Percentiles rank a stretch among this genome's conserved stretches.
phyloP scores from a whole-genome alignment of 768 basidiomycete genomes.

The Boletus reticulatus region DNA sequence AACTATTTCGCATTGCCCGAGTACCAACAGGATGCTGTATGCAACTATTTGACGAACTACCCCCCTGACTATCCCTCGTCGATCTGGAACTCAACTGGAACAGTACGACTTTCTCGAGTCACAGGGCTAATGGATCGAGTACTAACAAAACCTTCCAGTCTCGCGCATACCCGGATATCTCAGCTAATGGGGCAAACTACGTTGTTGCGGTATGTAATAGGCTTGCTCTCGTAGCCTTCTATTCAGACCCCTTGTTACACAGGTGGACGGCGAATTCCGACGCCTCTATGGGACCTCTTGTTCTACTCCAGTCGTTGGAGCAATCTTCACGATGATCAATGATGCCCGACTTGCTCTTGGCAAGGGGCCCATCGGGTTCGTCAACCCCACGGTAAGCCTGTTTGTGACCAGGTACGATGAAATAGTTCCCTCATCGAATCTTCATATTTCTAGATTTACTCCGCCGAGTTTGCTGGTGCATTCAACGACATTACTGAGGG shows the following conservation, averaged over 20 bases:
- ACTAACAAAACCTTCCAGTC: conserved; percentile 25
- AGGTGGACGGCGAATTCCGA: conserved; percentile 26
- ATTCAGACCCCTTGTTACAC: neutral
- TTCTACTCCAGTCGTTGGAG: conserved; percentile 30
- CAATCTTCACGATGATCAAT: conserved; percentile 39
- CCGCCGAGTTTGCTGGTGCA: neutral
- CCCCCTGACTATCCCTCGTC: conserved; percentile 22
- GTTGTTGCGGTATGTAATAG: conserved; percentile 17
- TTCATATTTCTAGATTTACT: conserved; percentile 3
- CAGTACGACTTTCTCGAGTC: conserved; percentile 1
- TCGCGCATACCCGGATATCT: conserved; percentile 37
- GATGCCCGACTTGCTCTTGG: conserved; percentile 34
- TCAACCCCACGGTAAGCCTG: conserved; percentile 5
- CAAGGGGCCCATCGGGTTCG: conserved; percentile 29
- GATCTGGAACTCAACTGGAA: conserved; percentile 32
- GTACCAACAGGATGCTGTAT: conserved; percentile 39
- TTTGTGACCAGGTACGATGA: neutral
- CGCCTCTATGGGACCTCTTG: conserved; percentile 34
- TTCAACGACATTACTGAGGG: conserved; percentile 47
- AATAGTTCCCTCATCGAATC: neutral
- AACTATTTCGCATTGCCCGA: conserved; percentile 40
- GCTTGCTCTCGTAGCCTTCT: neutral
- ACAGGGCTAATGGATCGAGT: too few relatives aligned
- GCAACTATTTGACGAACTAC: conserved; percentile 31
- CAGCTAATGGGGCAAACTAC: conserved; percentile 36